These are phyloP conservation scores for Geosmithia flava DNA, from an alignment of 2,329 filamentous ascomycete genomes.

Conservation along the genomic window DNA sequence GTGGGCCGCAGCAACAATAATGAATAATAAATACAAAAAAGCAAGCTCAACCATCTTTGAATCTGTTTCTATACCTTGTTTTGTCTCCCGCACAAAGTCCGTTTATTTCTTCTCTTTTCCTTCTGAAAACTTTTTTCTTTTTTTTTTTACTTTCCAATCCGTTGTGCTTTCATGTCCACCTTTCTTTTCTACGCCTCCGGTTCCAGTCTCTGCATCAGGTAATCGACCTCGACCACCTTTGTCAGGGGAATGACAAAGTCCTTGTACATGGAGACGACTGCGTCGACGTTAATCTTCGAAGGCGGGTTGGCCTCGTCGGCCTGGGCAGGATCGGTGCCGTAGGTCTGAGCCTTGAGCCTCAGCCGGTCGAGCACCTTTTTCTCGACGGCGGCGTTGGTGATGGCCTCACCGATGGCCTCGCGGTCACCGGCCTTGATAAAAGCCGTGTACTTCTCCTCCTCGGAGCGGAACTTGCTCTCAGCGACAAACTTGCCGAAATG, in stretches of 20 bases:
- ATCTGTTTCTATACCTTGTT: neutral
- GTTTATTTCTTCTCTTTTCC: neutral
- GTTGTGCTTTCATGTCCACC: neutral
- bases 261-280: conserved; percentile 81
- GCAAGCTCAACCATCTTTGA: neutral
- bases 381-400: conserved; percentile 84
- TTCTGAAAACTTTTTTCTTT: neutral
- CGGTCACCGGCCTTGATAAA: conserved; percentile 75
- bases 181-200: conserved; percentile 10
- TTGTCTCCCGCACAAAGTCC: neutral
- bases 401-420: conserved; percentile 73
- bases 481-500: conserved; percentile 99
- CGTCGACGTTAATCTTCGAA: conserved; percentile 83
- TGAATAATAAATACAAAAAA: neutral
- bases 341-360: conserved; percentile 80
- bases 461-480: conserved; percentile 83
- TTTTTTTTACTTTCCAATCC: neutral
- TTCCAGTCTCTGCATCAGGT: conserved; percentile 83
- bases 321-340: conserved; percentile 76
- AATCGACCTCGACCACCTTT: conserved; percentile 97
- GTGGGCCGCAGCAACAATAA: conserved; percentile 28
- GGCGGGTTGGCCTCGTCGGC: conserved; percentile 38
- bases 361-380: conserved; percentile 81
- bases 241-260: conserved; percentile 92
- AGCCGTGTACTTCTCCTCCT: conserved; percentile 66